phyloP scores from a whole-genome alignment of 1,284 basidiomycete genomes.

The Leccinum cinnamomeum region DNA sequence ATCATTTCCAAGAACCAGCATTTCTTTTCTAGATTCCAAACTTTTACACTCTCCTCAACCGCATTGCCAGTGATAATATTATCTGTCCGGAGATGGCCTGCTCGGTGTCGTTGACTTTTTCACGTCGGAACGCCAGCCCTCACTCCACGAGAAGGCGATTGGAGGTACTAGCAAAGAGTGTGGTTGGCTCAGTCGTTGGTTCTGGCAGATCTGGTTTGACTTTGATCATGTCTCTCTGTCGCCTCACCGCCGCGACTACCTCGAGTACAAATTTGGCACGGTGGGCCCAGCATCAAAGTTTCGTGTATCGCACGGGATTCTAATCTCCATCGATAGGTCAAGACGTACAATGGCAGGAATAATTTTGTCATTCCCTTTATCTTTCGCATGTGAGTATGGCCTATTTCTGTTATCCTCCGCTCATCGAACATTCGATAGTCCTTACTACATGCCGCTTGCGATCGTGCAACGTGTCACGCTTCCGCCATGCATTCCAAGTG shows the following conservation, averaged over 20 bases:
- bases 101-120: conserved; percentile 82
- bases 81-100: conserved; percentile 62
- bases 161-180: conserved; percentile 71
- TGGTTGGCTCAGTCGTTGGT: conserved; percentile 75
- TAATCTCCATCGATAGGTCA: conserved; percentile 40
- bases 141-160: conserved; percentile 63
- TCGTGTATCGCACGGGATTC: not conserved
- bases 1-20: not conserved
- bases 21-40: conserved; percentile 55
- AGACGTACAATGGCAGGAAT: conserved; percentile 75
- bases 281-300: conserved; percentile 28
- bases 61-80: conserved; percentile 57
- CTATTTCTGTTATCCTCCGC: not conserved
- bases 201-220: conserved; percentile 84
- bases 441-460: conserved; percentile 77
- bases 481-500: conserved; percentile 66
- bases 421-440: conserved; percentile 36
- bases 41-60: conserved; percentile 69
- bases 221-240: conserved; percentile 77
- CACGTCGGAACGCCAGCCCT: conserved; percentile 61
- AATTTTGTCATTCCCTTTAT: conserved; percentile 69
- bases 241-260: conserved; percentile 69
- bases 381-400: conserved; percentile 54
- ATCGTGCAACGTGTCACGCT: conserved; percentile 58
- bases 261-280: conserved; percentile 83